Evolutionary conservation across 495 filamentous ascomycete genomes (phyloP), one percentile per base, ranked within the genome.

Genomic region (Penicillium roqueforti): DNA sequence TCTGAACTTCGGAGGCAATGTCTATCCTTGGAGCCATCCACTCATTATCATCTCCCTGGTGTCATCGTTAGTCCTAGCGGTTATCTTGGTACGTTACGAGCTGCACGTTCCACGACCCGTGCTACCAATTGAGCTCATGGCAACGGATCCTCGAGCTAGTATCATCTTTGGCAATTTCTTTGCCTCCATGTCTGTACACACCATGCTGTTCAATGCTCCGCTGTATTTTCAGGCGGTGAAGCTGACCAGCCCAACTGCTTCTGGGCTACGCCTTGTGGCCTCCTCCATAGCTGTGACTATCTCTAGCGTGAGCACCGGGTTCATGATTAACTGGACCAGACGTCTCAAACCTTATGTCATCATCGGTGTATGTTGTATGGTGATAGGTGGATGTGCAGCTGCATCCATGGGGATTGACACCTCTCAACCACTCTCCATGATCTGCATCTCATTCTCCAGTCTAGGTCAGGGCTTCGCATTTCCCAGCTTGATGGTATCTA

Each of bases 181-280:
- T 56, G 80, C 76, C 1, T 68, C 79, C 14, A 73, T 88, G 22
- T 75, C 85, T 4, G 61, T 83, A 51, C 86, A 88, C 65, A 83
- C 85, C 16, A 80, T 89, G 58, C 66, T 87, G 41, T 92, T 91
- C 70, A 91, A 92, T 63, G 80, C 85, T 45, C 88, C 87, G 0
- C 72, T 92, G 19, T 92, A 84, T 73, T 92, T 91, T 71, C 87
- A 91, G 67, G 87, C 84, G 26, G 87, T 91, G 42, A 84, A 88
- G 57, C 78, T 90, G 37, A 83, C 86, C 11, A 80, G 74, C 19
- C 84, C 88, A 22, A 87, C 87, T 8, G 75, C 75, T 16, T 89
- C 88, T 1, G 88, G 88, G 10, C 76, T 89, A 4, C 79, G 85
- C 38, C 82, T 92, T 41, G 72, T 89, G 9, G 71, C 82, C 36